Evolutionary conservation across 768 basidiomycete genomes (phyloP).

Genomic region (Lactarius pseudohatsudake): DNA sequence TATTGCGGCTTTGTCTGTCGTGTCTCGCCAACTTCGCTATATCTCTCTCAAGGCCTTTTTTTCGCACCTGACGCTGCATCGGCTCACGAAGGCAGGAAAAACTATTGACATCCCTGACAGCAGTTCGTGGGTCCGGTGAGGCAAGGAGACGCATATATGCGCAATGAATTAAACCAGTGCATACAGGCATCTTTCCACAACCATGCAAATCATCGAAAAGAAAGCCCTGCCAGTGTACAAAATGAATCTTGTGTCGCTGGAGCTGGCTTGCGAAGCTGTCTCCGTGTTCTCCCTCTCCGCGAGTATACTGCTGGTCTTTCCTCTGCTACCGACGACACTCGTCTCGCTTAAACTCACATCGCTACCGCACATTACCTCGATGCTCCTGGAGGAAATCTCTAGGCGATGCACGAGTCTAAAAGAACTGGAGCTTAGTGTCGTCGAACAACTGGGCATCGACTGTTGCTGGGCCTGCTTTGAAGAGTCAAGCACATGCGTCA

Average conservation of each 20-base stretch:
- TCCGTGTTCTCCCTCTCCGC: constrained; percentile 10
- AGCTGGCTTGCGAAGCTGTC: constrained; percentile 28
- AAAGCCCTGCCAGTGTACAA: constrained; percentile 11
- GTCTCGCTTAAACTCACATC: constrained; percentile 50
- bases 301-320: constrained; percentile 27
- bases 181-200: constrained; percentile 25
- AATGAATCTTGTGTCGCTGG: constrained; percentile 26
- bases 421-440: constrained; percentile 56
- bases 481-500: constrained; percentile 51
- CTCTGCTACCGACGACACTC: constrained; percentile 39
- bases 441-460: constrained; percentile 53
- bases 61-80: constrained; percentile 28
- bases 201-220: constrained; percentile 23
- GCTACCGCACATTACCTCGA: constrained; percentile 56
- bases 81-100: constrained; percentile 23
- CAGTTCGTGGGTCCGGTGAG: constrained; percentile 35
- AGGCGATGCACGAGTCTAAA: constrained; percentile 45
- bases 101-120: constrained; percentile 30
- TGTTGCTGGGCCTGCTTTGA: constrained; percentile 69
- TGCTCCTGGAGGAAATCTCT: constrained; percentile 49
- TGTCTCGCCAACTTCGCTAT: constrained; percentile 34
- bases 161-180: constrained; percentile 10
- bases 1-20: constrained; percentile 33
- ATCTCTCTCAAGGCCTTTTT: constrained; percentile 36
- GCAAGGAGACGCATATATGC: constrained; percentile 22